Base-by-base conservation (phyloP, 2,329 filamentous ascomycete species). In the Beauveria pseudobassiana region DNA sequence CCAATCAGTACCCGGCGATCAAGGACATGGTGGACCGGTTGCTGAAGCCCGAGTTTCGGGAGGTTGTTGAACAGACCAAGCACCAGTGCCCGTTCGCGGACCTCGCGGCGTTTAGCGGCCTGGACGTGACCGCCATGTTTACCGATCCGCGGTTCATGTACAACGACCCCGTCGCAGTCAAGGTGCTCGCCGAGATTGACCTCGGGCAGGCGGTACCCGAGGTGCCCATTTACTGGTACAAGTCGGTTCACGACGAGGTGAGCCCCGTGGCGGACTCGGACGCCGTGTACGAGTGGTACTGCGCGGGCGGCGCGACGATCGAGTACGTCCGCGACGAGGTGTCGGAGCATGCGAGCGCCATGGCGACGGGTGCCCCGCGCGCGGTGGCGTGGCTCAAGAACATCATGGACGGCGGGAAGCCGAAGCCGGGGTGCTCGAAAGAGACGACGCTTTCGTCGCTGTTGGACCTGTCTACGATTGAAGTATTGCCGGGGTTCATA, bases 181-280 rank as follows among this genome's bases (percentile, higher is more conserved):
- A 71, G 18, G 66, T 72, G 38, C 50, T 68, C 1, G 67, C 71
- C 18, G 71, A 69, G 61, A 64, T 72, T 30, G 65, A 66, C 52
- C 69, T 71, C 5, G 68, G 69, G 38, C 73, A 78, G 48, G 74
- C 75, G 1, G 68, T 74, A 0, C 81, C 81, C 34, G 34, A 38
- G 34, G 5, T 38, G 1, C 65, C 72, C 42, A 78, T 81, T 64
- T 79, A 78, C 64, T 69, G 79, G 4, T 82, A 83, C 69, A 82
- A 83, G 66, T 76, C 78, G 0, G 72, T 76, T 28, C 64, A 67
- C 7, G 80, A 84, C 59, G 75, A 81, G 62, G 67, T 81, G 60
- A 77, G 74, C 18, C 69, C 72, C 3, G 70, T 80, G 3, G 69
- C 64, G 5, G 75, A 78, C 30, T 80, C 76, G 3, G 79, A 82